Evolutionary conservation across 257 asterid species (phyloP).

Genomic region (Anisodus tanguticus): DNA sequence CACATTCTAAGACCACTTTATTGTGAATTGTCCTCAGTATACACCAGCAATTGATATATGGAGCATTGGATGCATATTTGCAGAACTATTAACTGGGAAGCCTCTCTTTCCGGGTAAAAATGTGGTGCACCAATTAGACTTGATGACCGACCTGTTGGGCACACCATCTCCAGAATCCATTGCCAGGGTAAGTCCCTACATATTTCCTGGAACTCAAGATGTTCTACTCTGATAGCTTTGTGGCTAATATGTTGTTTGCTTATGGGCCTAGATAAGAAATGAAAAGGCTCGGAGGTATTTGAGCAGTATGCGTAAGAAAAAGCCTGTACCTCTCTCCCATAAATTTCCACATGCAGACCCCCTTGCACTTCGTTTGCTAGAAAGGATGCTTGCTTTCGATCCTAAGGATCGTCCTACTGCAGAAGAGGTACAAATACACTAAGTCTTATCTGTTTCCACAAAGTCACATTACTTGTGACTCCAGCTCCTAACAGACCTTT

Average conservation of each 20-base stretch:
- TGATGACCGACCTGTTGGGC: constrained; percentile 92
- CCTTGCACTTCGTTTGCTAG: constrained; percentile 81
- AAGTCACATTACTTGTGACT: constrained; percentile 1
- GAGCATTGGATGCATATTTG: constrained; percentile 97
- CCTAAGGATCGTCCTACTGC: constrained; percentile 94
- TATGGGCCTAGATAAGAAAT: constrained; percentile 72
- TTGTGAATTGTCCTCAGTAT: constrained; percentile 54
- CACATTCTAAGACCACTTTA: constrained; percentile 29
- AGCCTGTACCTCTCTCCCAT: constrained; percentile 71
- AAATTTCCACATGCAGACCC: constrained; percentile 93
- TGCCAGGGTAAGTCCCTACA: constrained; percentile 67
- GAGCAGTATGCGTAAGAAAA: constrained; percentile 96
- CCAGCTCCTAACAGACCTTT: constrained; percentile 23
- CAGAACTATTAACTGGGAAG: constrained; percentile 88
- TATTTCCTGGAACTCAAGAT: neutral
- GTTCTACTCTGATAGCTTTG: constrained; percentile 20
- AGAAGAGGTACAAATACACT: constrained; percentile 67
- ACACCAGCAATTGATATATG: constrained; percentile 98
- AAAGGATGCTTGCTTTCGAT: constrained; percentile 96
- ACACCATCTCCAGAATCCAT: constrained; percentile 90
- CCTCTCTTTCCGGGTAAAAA: constrained; percentile 98
- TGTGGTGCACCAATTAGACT: constrained; percentile 94
- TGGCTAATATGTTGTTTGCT: constrained; percentile 31
- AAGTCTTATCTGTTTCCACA: neutral
- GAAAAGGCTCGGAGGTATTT: constrained; percentile 97